These are phyloP conservation scores for Mycena vulgaris DNA, from an alignment of 768 basidiomycete genomes.

Conservation along the genomic window DNA sequence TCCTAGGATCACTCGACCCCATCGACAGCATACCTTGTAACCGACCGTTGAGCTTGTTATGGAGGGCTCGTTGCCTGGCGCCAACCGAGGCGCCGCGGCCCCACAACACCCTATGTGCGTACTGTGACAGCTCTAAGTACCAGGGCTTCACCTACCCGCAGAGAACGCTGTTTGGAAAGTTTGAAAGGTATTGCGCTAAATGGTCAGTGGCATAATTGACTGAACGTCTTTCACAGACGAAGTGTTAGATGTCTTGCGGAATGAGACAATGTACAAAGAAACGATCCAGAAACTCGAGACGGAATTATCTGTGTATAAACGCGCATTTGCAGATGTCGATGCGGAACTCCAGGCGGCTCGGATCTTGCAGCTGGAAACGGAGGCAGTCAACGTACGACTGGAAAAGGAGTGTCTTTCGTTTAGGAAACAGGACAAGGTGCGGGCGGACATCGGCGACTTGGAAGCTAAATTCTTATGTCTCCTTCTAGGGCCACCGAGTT, in stretches of 20 bases:
- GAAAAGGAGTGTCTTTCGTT: conserved; percentile 42
- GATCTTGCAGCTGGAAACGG: conserved; percentile 14
- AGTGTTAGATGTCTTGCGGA: conserved; percentile 55
- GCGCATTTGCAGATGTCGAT: conserved; percentile 58
- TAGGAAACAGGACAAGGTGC: conserved; percentile 56
- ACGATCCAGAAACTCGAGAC: conserved; percentile 55
- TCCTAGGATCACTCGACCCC: background rate
- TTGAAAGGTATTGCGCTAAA: conserved; percentile 16
- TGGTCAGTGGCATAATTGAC: background rate
- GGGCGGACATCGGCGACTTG: conserved; percentile 56
- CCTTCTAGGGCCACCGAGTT: conserved; percentile 55
- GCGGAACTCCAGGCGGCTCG: conserved; percentile 43
- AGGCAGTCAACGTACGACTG: conserved; percentile 44
- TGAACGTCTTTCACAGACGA: conserved; percentile 51
- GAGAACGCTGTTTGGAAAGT: conserved; percentile 32
- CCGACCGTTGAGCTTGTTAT: conserved; percentile 3
- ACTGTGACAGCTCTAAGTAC: background rate
- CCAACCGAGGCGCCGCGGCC: conserved; percentile 6
- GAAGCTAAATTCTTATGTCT: background rate
- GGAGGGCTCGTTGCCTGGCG: conserved; percentile 24
- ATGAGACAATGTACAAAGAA: conserved; percentile 49
- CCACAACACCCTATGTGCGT: conserved; percentile 29
- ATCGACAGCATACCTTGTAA: background rate
- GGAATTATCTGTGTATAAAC: conserved; percentile 62
- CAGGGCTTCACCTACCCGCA: background rate